A percentile compares a stretch with the other conserved stretches of the same genome.
Evolutionary conservation across 2,329 filamentous ascomycete genomes (phyloP).

Genomic region (Orbilia brochopaga): DNA sequence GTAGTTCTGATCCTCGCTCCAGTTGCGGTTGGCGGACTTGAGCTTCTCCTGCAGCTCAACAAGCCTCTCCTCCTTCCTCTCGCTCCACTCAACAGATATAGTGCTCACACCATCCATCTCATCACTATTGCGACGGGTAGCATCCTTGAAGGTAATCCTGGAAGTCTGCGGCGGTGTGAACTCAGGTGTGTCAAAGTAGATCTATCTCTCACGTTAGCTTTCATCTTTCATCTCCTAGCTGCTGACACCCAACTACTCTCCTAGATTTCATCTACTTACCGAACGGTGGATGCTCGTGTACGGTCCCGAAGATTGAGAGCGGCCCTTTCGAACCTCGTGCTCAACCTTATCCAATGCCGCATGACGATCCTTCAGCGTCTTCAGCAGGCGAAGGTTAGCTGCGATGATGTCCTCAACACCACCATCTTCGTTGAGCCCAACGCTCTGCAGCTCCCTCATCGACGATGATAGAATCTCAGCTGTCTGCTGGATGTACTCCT

Average conservation of each 20-base stretch:
- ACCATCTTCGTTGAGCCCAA: slow-evolving; percentile 18
- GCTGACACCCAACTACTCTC: neutral
- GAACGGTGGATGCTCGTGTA: slow-evolving; percentile 43
- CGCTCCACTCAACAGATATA: slow-evolving; percentile 37
- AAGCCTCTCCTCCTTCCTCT: slow-evolving; percentile 32
- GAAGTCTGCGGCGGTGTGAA: slow-evolving; percentile 36
- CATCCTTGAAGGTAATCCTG: slow-evolving; percentile 44
- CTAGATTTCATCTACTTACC: slow-evolving; percentile 14
- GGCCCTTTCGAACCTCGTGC: slow-evolving; percentile 34
- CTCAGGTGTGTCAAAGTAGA: slow-evolving; percentile 36
- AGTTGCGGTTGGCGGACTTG: slow-evolving; percentile 39
- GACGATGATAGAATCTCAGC: slow-evolving; percentile 43
- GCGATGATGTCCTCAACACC: slow-evolving; percentile 36
- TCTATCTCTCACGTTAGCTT: slow-evolving; percentile 21
- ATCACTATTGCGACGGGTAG: slow-evolving; percentile 41
- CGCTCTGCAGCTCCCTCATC: slow-evolving; percentile 32
- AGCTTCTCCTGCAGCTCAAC: slow-evolving; percentile 31
- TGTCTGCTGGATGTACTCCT: slow-evolving; percentile 46
- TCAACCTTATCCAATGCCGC: slow-evolving; percentile 46
- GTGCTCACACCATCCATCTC: slow-evolving; percentile 47
- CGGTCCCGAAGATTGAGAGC: slow-evolving; percentile 30
- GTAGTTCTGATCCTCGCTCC: slow-evolving; percentile 43
- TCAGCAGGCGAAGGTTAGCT: slow-evolving; percentile 42
- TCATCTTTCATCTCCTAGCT: neutral
- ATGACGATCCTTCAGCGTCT: slow-evolving; percentile 43